A percentile compares a stretch with the other conserved stretches of the same genome.
Evolutionary conservation across 2,329 filamentous ascomycete genomes (phyloP).

Genomic region (Torrubiellomyces zombiae): DNA sequence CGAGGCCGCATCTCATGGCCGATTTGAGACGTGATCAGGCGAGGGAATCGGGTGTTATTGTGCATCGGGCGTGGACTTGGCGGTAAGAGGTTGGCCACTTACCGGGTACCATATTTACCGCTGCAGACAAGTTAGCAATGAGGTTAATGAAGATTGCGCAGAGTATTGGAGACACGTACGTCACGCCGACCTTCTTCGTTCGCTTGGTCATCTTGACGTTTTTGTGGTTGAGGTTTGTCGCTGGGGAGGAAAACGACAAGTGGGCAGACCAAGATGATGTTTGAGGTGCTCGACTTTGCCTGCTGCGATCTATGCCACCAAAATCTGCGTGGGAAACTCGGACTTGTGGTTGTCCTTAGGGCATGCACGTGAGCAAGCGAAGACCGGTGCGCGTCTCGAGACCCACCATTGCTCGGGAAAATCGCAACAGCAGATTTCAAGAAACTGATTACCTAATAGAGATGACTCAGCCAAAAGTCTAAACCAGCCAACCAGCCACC

Average conservation of each 20-base stretch:
- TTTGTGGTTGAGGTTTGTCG: conserved; percentile 19
- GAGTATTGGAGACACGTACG: conserved; percentile 24
- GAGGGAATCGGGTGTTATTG: too few species aligned
- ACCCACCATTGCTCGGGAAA: neutral
- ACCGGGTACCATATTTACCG: conserved; percentile 93
- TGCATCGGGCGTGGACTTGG: too few species aligned
- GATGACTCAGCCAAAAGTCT: conserved; percentile 1
- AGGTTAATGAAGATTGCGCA: conserved; percentile 2
- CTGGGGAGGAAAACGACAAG: conserved; percentile 16
- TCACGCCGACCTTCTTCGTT: conserved; percentile 96
- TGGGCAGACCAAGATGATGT: conserved; percentile 14
- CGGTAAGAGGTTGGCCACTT: conserved; percentile 23
- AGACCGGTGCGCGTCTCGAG: conserved; percentile 6
- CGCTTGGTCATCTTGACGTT: conserved; percentile 76
- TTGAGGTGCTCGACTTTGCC: conserved; percentile 15
- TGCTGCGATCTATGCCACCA: conserved; percentile 13
- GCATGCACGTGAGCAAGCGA: conserved; percentile 21
- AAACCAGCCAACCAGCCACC: too few species aligned
- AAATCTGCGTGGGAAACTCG: conserved; percentile 15
- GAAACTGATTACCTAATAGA: neutral
- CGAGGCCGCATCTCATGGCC: too few species aligned
- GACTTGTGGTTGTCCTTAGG: conserved; percentile 26
- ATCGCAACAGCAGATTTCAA: too few species aligned
- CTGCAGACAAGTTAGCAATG: conserved; percentile 17
- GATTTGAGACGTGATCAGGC: too few species aligned